Conservation (phyloP, 176 grass and related monocot species). For the Aegilops sharonensis region DNA sequence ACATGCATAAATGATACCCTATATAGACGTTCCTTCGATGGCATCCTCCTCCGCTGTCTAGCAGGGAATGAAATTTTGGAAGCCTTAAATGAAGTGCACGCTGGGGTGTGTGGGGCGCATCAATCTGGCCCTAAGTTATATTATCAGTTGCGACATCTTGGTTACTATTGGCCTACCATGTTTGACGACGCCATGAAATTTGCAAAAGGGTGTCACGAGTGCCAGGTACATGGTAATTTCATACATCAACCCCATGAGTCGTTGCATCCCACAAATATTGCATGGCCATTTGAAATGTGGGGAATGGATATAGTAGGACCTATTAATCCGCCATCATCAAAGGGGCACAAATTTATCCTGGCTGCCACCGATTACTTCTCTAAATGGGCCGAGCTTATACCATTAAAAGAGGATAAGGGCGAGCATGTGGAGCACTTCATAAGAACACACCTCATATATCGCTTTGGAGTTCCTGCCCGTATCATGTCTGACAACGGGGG, state of each 20-base stretch:
- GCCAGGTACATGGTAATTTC: background rate
- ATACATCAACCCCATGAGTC: background rate
- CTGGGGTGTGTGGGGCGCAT: background rate
- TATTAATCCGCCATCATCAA: background rate
- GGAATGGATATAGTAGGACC: background rate
- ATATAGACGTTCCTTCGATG: background rate
- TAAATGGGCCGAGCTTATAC: too few species aligned
- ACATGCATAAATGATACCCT: background rate
- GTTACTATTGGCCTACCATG: slow-evolving; percentile 7
- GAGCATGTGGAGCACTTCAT: too few species aligned
- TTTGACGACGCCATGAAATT: background rate
- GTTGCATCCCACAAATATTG: background rate
- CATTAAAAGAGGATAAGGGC: too few species aligned
- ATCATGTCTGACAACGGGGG: too few species aligned
- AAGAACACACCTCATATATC: too few species aligned
- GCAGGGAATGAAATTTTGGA: background rate
- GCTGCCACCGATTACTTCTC: too few species aligned
- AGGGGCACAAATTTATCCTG: background rate
- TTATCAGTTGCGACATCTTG: background rate
- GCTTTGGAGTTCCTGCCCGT: too few species aligned
- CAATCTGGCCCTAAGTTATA: background rate
- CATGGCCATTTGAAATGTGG: slow-evolving; percentile 6
- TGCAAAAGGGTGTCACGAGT: background rate
- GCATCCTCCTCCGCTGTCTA: background rate
- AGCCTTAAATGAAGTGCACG: background rate